These are phyloP conservation scores for Suillus fuscotomentosus DNA, from an alignment of 768 basidiomycete genomes.

Conservation along the genomic window DNA sequence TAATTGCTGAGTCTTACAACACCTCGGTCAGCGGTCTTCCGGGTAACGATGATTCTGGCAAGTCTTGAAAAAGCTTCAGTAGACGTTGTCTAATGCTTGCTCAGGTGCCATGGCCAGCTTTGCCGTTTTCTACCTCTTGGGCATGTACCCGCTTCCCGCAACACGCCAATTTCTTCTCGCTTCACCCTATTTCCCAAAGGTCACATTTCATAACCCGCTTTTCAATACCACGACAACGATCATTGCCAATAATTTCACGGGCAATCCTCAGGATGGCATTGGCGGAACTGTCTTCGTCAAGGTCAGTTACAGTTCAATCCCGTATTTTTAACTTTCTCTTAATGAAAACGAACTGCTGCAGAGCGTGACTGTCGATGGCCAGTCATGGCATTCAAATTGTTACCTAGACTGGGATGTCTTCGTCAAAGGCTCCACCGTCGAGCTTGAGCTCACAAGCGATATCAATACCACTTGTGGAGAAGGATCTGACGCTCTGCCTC, in stretches of 20 bases:
- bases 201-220: conserved; percentile 61
- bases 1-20: conserved; percentile 57
- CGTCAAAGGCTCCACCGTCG: conserved; percentile 47
- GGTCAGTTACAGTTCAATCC: conserved; percentile 30
- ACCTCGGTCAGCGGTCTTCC: conserved; percentile 56
- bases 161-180: conserved; percentile 59
- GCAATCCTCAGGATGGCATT: conserved; percentile 50
- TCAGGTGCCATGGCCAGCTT: conserved; percentile 62
- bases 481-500: conserved; percentile 46
- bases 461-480: conserved; percentile 52
- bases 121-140: conserved; percentile 55
- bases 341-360: conserved; percentile 16
- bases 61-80: not conserved
- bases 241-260: conserved; percentile 44
- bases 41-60: conserved; percentile 58
- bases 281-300: conserved; percentile 58
- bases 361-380: conserved; percentile 58
- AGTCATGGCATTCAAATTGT: conserved; percentile 60
- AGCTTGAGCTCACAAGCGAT: conserved; percentile 54
- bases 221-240: conserved; percentile 59
- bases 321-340: not conserved
- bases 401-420: conserved; percentile 70
- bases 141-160: conserved; percentile 62
- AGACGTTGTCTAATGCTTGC: not conserved
- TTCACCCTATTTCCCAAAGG: conserved; percentile 58